A percentile compares a stretch with the other conserved stretches of the same genome.
These are phyloP conservation scores for Crassisporium funariophilum DNA, from an alignment of 768 basidiomycete genomes.

Conservation along the genomic window DNA sequence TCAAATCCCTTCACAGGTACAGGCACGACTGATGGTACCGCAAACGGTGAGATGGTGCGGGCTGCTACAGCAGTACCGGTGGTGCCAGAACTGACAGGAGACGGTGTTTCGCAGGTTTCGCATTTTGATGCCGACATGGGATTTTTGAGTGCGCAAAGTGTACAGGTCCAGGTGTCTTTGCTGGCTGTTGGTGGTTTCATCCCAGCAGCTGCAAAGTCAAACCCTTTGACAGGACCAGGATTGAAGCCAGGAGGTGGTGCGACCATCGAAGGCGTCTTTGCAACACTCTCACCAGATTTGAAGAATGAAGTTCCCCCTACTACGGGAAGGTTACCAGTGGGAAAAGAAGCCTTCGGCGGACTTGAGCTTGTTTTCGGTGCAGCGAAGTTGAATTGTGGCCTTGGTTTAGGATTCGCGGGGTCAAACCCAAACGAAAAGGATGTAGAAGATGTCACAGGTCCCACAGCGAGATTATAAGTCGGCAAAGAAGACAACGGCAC, in stretches of 20 bases:
- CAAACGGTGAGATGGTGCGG: neutral
- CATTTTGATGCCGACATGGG: conserved; percentile 49
- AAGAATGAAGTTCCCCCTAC: neutral
- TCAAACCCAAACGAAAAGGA: too few species aligned
- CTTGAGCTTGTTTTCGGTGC: too few species aligned
- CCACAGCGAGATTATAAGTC: too few species aligned
- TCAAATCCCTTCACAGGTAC: conserved; percentile 44
- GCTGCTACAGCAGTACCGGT: conserved; percentile 1
- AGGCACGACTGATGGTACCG: neutral
- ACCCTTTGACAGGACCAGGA: conserved; percentile 36
- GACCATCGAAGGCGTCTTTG: conserved; percentile 7
- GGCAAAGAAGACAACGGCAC: too few species aligned
- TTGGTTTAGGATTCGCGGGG: too few species aligned
- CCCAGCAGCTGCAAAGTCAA: conserved; percentile 67
- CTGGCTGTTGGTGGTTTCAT: conserved; percentile 44
- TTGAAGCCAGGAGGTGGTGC: conserved; percentile 15
- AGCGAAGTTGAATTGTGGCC: too few species aligned
- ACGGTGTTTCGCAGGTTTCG: conserved; percentile 48
- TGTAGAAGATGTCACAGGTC: too few species aligned
- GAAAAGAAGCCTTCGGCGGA: too few species aligned
- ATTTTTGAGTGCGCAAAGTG: conserved; percentile 53
- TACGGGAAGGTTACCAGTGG: too few species aligned
- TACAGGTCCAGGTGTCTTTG: conserved; percentile 57
- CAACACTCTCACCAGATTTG: conserved; percentile 5
- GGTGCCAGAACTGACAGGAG: conserved; percentile 23